These are phyloP conservation scores for Chalaropsis thielavioides DNA, from an alignment of 2,329 filamentous ascomycete genomes.

Conservation along the genomic window DNA sequence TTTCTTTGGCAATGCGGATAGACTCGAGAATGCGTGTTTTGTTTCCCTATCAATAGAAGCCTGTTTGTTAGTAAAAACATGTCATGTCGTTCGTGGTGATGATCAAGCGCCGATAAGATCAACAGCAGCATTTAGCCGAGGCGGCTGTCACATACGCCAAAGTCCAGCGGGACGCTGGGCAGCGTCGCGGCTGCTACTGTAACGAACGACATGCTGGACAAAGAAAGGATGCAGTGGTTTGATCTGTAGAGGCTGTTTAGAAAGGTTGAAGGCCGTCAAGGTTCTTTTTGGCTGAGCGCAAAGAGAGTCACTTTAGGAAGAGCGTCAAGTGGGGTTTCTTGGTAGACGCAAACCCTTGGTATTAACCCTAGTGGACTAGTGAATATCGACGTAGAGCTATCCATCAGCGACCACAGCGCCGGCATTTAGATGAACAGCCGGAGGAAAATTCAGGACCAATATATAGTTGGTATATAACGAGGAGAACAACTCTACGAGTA, in stretches of 20 bases:
- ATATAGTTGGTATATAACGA: not conserved
- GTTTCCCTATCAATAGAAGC: constrained; percentile 34
- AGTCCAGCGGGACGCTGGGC: constrained; percentile 38
- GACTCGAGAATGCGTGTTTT: constrained; percentile 47
- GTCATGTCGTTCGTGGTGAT: not conserved
- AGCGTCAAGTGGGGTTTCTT: not conserved
- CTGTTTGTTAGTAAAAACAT: not conserved
- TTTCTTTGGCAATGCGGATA: constrained; percentile 43
- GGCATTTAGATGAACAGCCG: too few species aligned
- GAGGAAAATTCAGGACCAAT: too few species aligned
- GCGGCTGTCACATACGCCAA: constrained; percentile 25
- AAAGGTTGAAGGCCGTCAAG: not conserved
- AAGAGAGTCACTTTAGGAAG: not conserved
- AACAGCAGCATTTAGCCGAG: not conserved
- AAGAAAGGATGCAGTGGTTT: constrained; percentile 21
- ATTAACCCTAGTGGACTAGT: not conserved
- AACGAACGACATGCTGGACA: constrained; percentile 23
- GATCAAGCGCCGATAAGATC: not conserved
- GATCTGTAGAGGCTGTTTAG: not conserved
- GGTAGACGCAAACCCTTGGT: not conserved
- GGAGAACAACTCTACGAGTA: not conserved
- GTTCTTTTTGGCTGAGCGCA: not conserved
- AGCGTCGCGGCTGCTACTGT: constrained; percentile 27
- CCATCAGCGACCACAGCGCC: too few species aligned
- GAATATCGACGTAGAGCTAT: not conserved